phyloP scores from a whole-genome alignment of 768 basidiomycete genomes.

The Sutorius australiensis region DNA sequence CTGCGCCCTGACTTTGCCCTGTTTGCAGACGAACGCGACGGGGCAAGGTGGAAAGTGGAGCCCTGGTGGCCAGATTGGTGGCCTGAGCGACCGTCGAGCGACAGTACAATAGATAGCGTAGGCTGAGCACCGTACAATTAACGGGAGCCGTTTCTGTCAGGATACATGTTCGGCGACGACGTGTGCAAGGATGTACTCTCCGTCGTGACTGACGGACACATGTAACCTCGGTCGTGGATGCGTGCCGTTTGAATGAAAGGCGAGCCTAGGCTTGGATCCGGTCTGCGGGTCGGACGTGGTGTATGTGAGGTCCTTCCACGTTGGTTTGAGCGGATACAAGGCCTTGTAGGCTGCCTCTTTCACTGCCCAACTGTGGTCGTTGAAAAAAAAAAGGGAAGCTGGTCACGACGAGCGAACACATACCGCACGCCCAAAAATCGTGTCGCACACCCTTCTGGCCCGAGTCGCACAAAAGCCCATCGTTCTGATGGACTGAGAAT shows the following conservation, averaged over 20 bases:
- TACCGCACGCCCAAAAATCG: constrained; percentile 75
- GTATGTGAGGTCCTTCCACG: constrained; percentile 75
- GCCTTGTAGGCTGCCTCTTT: constrained; percentile 91
- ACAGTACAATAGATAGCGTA: constrained; percentile 16
- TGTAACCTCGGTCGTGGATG: constrained; percentile 40
- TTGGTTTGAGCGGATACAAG: constrained; percentile 60
- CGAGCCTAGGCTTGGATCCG: constrained; percentile 42
- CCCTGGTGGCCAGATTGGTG: constrained; percentile 72
- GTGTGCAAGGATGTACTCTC: constrained; percentile 67
- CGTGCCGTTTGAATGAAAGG: constrained; percentile 13
- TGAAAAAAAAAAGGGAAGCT: background rate
- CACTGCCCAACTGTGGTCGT: constrained; percentile 60
- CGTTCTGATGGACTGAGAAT: constrained; percentile 57
- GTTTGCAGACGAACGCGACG: constrained; percentile 10
- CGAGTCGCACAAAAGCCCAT: constrained; percentile 26
- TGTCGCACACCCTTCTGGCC: constrained; percentile 15
- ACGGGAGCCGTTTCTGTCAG: constrained; percentile 1
- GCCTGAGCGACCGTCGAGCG: constrained; percentile 34
- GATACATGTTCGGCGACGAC: constrained; percentile 52
- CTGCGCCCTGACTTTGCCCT: constrained; percentile 26
- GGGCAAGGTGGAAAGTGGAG: constrained; percentile 39
- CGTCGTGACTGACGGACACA: constrained; percentile 79
- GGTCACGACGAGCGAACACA: background rate
- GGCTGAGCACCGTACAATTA: constrained; percentile 13
- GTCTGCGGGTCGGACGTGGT: constrained; percentile 30